Percentiles rank a stretch among this genome's conserved stretches.
Conservation (phyloP, 2,329 filamentous ascomycete genomes). For the Cladophialophora carrionii region DNA sequence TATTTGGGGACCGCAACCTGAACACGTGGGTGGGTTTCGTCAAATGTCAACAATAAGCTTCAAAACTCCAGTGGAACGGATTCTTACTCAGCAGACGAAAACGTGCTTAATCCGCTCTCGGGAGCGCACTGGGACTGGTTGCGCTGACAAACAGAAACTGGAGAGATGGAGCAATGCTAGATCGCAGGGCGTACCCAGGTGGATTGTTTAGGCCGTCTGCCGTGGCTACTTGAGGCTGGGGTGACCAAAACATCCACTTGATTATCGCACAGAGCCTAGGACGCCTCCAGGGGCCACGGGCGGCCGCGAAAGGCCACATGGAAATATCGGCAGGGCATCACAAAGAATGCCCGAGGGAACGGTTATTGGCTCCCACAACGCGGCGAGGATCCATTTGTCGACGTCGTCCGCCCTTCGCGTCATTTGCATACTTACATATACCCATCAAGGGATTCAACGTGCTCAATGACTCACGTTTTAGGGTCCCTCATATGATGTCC, state of each 20-base stretch:
- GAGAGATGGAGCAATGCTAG: background rate
- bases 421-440: conserved; percentile 6
- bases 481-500: background rate
- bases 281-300: conserved; percentile 2
- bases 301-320: conserved; percentile 7
- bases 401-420: conserved; percentile 14
- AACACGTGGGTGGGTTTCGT: conserved; percentile 15
- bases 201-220: background rate
- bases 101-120: conserved; percentile 11
- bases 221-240: background rate
- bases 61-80: background rate
- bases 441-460: background rate
- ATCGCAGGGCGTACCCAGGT: conserved; percentile 15
- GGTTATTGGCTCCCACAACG: conserved; percentile 8
- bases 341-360: background rate
- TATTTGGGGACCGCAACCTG: background rate
- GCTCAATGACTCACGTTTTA: conserved; percentile 17
- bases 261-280: conserved; percentile 9
- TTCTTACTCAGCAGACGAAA: background rate
- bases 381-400: conserved; percentile 1
- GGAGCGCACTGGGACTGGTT: background rate
- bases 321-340: conserved; percentile 1
- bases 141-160: conserved; percentile 25
- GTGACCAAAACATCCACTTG: conserved; percentile 6
- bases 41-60: background rate